These are phyloP conservation scores for Cornus florida DNA, from an alignment of 148 eudicot genomes.

Conservation along the genomic window DNA sequence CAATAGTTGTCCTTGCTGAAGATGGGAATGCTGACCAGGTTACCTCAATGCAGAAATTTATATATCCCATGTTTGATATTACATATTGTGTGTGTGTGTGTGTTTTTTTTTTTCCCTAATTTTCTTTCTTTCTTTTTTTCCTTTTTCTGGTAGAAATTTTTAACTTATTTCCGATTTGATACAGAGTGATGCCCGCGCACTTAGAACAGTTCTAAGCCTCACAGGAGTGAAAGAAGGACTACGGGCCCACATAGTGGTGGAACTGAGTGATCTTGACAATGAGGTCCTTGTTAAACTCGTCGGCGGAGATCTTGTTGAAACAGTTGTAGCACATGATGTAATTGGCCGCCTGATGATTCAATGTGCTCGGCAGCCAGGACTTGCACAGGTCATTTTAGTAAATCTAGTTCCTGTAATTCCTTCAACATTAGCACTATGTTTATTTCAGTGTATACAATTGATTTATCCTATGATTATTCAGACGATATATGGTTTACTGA, in stretches of 20 bases:
- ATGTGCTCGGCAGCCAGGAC: constrained; percentile 68
- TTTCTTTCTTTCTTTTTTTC: too few relatives aligned
- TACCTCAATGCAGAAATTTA: neutral
- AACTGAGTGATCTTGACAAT: constrained; percentile 59
- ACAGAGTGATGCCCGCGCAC: constrained; percentile 67
- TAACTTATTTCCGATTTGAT: constrained; percentile 4
- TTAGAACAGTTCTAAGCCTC: constrained; percentile 60
- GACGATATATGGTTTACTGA: constrained; percentile 2
- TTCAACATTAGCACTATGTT: neutral
- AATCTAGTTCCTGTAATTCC: neutral
- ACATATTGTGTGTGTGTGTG: neutral
- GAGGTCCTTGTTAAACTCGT: constrained; percentile 67
- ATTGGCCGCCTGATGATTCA: constrained; percentile 65
- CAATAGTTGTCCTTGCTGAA: constrained; percentile 62
- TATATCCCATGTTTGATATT: neutral
- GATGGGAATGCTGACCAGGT: constrained; percentile 74
- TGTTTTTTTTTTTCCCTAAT: too few relatives aligned
- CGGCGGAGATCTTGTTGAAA: constrained; percentile 65
- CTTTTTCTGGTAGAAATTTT: neutral
- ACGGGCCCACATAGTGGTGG: constrained; percentile 58
- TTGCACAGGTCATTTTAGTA: constrained; percentile 47
- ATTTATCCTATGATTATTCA: neutral
- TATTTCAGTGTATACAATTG: neutral
- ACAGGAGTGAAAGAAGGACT: constrained; percentile 60
- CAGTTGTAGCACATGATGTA: constrained; percentile 70